A percentile compares a stretch with the other conserved stretches of the same genome.
Evolutionary conservation across 768 basidiomycete species (phyloP).

Genomic region (Tulasnella calospora): DNA sequence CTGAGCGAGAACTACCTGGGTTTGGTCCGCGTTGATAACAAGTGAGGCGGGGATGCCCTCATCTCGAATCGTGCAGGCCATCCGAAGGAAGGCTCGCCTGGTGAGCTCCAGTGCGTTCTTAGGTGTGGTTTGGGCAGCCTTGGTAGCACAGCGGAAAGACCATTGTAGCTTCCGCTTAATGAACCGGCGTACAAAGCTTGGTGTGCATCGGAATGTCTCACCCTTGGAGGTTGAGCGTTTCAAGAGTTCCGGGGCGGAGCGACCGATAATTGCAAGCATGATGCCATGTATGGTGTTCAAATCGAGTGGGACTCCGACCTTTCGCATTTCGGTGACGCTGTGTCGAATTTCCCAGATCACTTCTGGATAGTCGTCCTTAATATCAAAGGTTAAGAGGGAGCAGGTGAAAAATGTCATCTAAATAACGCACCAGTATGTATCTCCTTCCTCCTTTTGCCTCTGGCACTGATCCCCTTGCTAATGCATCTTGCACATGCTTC

Average conservation of each 20-base stretch:
- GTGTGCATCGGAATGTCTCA: slow-evolving; percentile 33
- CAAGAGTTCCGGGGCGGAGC: slow-evolving; percentile 35
- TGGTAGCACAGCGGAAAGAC: too few species aligned
- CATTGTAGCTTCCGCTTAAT: slow-evolving; percentile 18
- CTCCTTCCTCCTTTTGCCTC: too few species aligned
- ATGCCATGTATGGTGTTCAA: slow-evolving; percentile 34
- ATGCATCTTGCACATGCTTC: too few species aligned
- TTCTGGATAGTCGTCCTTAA: not conserved
- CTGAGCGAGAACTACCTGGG: slow-evolving; percentile 35
- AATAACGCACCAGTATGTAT: too few species aligned
- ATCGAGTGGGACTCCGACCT: slow-evolving; percentile 31
- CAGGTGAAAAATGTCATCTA: too few species aligned
- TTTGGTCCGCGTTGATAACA: slow-evolving; percentile 41
- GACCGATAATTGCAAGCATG: slow-evolving; percentile 34
- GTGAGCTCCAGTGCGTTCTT: too few species aligned
- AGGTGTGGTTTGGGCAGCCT: too few species aligned
- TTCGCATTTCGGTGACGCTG: slow-evolving; percentile 27
- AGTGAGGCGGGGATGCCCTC: too few species aligned
- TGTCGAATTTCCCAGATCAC: not conserved
- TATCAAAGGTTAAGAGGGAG: too few species aligned
- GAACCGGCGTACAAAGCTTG: slow-evolving; percentile 34
- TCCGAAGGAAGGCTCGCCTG: too few species aligned
- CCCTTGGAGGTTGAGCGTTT: slow-evolving; percentile 32
- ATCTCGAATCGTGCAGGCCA: too few species aligned
- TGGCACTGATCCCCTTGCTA: too few species aligned